Evolutionary conservation across 805 yeast genomes (phyloP), one percentile per base, ranked within the genome.

Genomic region (Barnettozyma siamensis): DNA sequence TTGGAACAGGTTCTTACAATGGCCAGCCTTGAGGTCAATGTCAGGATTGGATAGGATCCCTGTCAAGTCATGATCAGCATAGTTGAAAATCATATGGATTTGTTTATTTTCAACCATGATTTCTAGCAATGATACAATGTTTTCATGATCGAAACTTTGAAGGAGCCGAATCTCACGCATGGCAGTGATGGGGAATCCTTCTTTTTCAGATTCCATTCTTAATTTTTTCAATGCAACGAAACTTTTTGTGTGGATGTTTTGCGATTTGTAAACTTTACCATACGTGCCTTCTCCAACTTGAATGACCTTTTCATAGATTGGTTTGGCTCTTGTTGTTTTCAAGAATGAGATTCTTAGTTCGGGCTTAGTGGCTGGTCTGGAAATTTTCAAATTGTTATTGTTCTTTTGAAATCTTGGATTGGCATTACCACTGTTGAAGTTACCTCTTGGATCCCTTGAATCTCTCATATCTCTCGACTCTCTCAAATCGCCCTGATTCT

Each of bases 281-380:
- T 93, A 93, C 0, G 98, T 93, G 9, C 99, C 99, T 63, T 93
- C 98, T n/a, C 99, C 99, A 5, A 93, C 98, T 58, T 93, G 98
- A 31, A 76, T 72, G 1, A 86, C 76, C 41, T 89, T 69, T 48
- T 82, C 81, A 59, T 83, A 88, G 3, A 66, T 53, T 0, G 59
- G 48, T 9, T 55, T 46, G n/a, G 42, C 46, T 42, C 60, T 51
- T 2, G 47, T 33, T 4, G 57, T 45, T 36, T 49, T 55, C 26
- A 51, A 31, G 30, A 49, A 55, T 7, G 58, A 50, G 2, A 54
- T 36, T 13, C 39, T 33, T 20, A 37, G 40, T 13, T 44, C 35
- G 15, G 28, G 28, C 26, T 41, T 39, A 16, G 20, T 5, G 20
- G 10, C 32, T n/a, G 34, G 30, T 30, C 21, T 6, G 24, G 9